Percentiles rank a stretch among this genome's conserved stretches.
These are phyloP conservation scores for Schwanniomyces vanrijiae DNA, from an alignment of 805 yeast species.

Conservation along the genomic window DNA sequence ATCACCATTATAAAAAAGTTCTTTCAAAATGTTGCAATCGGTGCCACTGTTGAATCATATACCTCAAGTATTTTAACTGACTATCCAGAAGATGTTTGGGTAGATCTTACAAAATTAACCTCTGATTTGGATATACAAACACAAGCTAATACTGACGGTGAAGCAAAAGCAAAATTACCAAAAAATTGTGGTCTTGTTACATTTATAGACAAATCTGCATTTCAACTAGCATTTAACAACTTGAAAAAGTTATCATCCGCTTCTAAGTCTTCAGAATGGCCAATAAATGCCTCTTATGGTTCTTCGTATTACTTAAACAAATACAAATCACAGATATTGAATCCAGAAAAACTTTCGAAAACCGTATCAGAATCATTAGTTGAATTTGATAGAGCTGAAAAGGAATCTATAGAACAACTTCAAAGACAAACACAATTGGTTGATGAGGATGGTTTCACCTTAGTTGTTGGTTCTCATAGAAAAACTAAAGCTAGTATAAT, in stretches of 20 bases:
- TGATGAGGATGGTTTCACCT: slow-evolving; percentile 92
- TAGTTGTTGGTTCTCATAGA: slow-evolving; percentile 85
- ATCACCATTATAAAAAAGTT: slow-evolving; percentile 53
- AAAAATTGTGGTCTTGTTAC: slow-evolving; percentile 72
- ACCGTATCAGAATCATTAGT: slow-evolving; percentile 62
- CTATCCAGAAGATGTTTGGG: slow-evolving; percentile 45
- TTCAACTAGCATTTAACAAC: slow-evolving; percentile 62
- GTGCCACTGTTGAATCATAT: slow-evolving; percentile 58
- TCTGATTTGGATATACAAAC: slow-evolving; percentile 44
- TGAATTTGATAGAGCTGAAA: slow-evolving; percentile 71
- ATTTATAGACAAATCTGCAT: slow-evolving; percentile 69
- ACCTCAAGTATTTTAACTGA: slow-evolving; percentile 36
- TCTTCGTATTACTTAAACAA: slow-evolving; percentile 44
- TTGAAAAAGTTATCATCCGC: slow-evolving; percentile 49
- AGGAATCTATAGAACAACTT: slow-evolving; percentile 54
- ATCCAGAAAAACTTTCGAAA: slow-evolving; percentile 50
- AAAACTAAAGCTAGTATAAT: slow-evolving; percentile 73
- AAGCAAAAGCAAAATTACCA: slow-evolving; percentile 50
- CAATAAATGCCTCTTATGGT: slow-evolving; percentile 31
- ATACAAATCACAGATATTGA: slow-evolving; percentile 36
- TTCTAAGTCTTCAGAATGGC: slow-evolving; percentile 35
- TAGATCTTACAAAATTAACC: slow-evolving; percentile 59
- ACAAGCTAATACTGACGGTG: background rate
- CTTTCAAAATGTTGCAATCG: slow-evolving; percentile 60
- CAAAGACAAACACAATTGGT: slow-evolving; percentile 59